Conservation (phyloP, 164 flowering plant genomes). For the Sextonia rubra region DNA sequence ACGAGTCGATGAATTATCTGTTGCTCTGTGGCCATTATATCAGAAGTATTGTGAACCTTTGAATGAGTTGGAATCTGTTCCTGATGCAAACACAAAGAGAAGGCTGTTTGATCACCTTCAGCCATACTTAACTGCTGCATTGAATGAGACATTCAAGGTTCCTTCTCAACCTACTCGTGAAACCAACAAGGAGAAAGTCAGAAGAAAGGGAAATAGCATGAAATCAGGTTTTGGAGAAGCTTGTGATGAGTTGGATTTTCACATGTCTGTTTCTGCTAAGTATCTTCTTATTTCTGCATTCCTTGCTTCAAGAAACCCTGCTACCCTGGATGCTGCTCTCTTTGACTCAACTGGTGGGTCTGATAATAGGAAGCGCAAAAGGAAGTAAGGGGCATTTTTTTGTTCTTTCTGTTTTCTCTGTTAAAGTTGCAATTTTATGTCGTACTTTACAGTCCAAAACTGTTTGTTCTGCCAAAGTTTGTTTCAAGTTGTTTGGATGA, state of each 20-base stretch:
- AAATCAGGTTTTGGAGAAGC: conserved; percentile 31
- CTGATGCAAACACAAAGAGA: conserved; percentile 68
- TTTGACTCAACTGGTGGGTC: conserved; percentile 90
- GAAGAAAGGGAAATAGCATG: conserved; percentile 28
- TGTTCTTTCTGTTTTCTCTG: not conserved
- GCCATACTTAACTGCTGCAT: conserved; percentile 49
- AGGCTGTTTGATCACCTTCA: conserved; percentile 56
- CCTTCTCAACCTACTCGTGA: conserved; percentile 28
- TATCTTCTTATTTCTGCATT: conserved; percentile 95
- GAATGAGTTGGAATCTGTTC: conserved; percentile 37
- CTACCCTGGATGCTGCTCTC: conserved; percentile 91
- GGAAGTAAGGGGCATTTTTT: conserved; percentile 52
- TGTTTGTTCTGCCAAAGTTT: not conserved
- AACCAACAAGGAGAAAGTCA: conserved; percentile 25
- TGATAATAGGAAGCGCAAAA: conserved; percentile 59
- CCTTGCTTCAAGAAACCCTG: conserved; percentile 97
- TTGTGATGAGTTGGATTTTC: conserved; percentile 53
- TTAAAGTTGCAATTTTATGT: too few species aligned
- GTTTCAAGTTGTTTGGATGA: not conserved
- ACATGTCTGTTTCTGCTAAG: conserved; percentile 85
- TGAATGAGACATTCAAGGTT: conserved; percentile 64
- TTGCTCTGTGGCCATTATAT: conserved; percentile 54
- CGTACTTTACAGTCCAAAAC: not conserved
- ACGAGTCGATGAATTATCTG: conserved; percentile 63
- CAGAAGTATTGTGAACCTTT: conserved; percentile 70